Base-by-base conservation (phyloP, 1,284 basidiomycete genomes). In the Trichosporon inkin region DNA sequence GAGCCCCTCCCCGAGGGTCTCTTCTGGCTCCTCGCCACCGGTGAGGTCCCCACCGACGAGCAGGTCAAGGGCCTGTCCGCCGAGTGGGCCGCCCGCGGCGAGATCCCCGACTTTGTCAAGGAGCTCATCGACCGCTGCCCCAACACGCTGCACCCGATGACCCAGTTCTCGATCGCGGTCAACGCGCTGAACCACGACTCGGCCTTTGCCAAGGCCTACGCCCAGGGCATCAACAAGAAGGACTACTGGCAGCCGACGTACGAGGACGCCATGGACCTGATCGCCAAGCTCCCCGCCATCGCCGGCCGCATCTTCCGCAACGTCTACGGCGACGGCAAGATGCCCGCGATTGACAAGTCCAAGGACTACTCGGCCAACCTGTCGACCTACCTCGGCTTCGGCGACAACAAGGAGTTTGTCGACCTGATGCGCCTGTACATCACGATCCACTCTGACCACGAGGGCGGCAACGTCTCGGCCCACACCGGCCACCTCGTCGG, bases 391-490 rank as follows among this genome's bases (percentile, higher is more conserved):
- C 90, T 98, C 65, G 95, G 95, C 67, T 97, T 91, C 76, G 92
- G 90, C 61, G 88, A 92, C 67, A 90, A 92, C 71, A 80, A 84
- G 62, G 88, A 85, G 58, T 97, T 99, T 69, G 89, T 95, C 66
- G 95, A 99, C 81, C 86, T 97, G 67, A 86, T 98, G 80, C 86
- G 95, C 71, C 85, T 98, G 63, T 99, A 98, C 84, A 88, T 98
- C 80, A 95, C 93, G 73, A 95, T 99, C 74, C 95, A 99, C 85
- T 90, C 90, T 75, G 94, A 98, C 79, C 94, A 98, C 81, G 94
- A 98, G 81, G 95, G 95, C 78, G 95, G 95, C 57, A 98, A 98
- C 75, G 95, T 99, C 66, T 98, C 95, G 69, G 90, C 91, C n/a
- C 91, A 93, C 82, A 90, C 90, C 58, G 90, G 90, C 67, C 92